Conservation (phyloP, 164 flowering plant genomes). For the Taxillus chinensis region DNA sequence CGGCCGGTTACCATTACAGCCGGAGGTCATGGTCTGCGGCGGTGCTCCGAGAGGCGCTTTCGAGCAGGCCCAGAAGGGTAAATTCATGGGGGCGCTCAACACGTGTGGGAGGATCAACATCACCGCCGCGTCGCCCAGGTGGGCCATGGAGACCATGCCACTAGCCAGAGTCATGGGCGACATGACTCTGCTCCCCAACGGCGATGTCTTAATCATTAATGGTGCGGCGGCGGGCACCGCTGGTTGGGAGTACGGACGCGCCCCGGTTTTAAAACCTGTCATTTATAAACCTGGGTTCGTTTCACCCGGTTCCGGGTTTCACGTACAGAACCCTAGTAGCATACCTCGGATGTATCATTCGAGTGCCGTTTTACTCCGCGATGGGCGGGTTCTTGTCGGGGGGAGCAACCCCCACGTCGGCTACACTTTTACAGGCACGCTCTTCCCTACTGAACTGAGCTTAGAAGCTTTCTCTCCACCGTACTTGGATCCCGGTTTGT, state of each 20-base stretch:
- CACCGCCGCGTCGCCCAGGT: conserved; percentile 28
- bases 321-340: conserved; percentile 17
- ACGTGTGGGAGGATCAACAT: conserved; percentile 41
- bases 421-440: conserved; percentile 24
- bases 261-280: conserved; percentile 30
- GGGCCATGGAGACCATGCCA: conserved; percentile 53
- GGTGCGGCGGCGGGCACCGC: conserved; percentile 32
- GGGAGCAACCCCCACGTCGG: conserved; percentile 41
- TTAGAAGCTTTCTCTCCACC: conserved; percentile 40
- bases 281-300: conserved; percentile 24
- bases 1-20: conserved; percentile 5
- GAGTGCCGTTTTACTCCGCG: conserved; percentile 31
- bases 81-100: conserved; percentile 25
- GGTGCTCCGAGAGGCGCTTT: conserved; percentile 43
- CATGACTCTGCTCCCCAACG: conserved; percentile 46
- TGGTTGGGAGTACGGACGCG: conserved; percentile 38
- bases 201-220: conserved; percentile 35
- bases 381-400: conserved; percentile 44
- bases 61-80: conserved; percentile 7
- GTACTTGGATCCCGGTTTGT: conserved; percentile 17
- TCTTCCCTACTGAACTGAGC: conserved; percentile 41
- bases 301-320: conserved; percentile 21
- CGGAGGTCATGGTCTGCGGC: conserved; percentile 46
- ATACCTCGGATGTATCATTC: conserved; percentile 45
- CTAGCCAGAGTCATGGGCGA: conserved; percentile 46